These are phyloP conservation scores for Tilletia setariae DNA, from an alignment of 1,284 basidiomycete genomes.

Conservation along the genomic window DNA sequence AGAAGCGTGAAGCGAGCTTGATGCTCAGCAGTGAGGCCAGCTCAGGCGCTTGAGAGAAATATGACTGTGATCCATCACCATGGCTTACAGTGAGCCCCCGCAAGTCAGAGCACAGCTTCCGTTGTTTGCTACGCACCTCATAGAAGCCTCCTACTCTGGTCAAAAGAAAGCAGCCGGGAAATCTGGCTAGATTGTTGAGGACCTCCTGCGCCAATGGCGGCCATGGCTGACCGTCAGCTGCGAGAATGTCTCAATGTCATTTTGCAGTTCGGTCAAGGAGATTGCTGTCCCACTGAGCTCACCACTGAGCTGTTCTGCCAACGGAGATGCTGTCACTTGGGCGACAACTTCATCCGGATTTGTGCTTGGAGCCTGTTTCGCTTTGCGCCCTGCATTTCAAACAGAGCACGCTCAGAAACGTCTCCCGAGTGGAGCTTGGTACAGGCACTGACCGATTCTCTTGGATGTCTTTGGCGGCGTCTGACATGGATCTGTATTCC, in stretches of 20 bases:
- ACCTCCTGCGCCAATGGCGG: constrained; percentile 46
- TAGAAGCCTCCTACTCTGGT: constrained; percentile 52
- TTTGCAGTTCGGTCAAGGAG: background rate
- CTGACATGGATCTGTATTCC: background rate
- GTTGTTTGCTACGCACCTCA: constrained; percentile 26
- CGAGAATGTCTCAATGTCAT: background rate
- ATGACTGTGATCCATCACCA: constrained; percentile 28
- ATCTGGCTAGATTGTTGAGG: constrained; percentile 39
- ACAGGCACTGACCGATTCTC: background rate
- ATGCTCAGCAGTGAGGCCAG: constrained; percentile 39
- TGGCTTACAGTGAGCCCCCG: background rate
- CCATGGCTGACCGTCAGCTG: constrained; percentile 28
- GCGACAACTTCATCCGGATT: background rate
- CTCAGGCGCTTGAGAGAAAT: constrained; percentile 47
- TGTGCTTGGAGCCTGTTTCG: background rate
- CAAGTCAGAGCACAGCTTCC: background rate
- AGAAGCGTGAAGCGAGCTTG: constrained; percentile 43
- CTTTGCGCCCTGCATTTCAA: background rate
- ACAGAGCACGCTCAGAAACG: background rate
- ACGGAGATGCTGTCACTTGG: background rate
- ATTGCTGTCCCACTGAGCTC: background rate
- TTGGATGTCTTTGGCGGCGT: background rate
- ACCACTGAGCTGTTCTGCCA: constrained; percentile 2
- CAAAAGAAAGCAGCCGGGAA: constrained; percentile 46
- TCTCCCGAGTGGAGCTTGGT: background rate